Base-by-base conservation (phyloP, 257 asterid species). In the Coffea eugenioides region DNA sequence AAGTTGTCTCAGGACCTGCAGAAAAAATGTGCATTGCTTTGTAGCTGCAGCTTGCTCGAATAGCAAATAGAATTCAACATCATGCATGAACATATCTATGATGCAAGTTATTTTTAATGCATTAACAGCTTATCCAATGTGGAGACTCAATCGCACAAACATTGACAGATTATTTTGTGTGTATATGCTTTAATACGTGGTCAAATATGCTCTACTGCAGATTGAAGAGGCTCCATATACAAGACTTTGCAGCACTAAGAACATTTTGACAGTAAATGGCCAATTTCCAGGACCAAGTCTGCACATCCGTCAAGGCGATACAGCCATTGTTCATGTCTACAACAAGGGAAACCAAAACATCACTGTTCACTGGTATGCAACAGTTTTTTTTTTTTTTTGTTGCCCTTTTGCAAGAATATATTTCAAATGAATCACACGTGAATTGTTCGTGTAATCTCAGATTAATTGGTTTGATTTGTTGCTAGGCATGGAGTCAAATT, bases 401-500 rank as follows among this genome's bases (percentile, higher is more conserved):
- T 4, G 1, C 10, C 36, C 0, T 59, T 21, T 59, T 59, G 8
- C 31, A 21, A 54, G 8, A 54, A 15, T 3, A 0, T 54, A 54
- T 20, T 54, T 6, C 23, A 54, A 15, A 15, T 54, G 18, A 3
- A 54, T 15, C 23, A 16, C 43, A 39, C 5, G 43, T 39, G 43
- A 39, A 39, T 39, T 39, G 43, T 39, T 39, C 43, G 5, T 39
- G 43, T 31, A 31, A 39, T 39, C 43, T 39, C 43, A 39, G 5
- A 39, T 39, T 39, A 39, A 39, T 39, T 39, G 43, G 8, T 16
- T 15, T 15, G 4, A 54, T 56, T 56, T 56, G 62, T 56, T 56
- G 0, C 2, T 16, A 91, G 96, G 97, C 97, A 92, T 27, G 96
- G 96, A 54, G 96, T 92, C 80, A 86, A 85, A 69, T 93, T 90